Evolutionary conservation across 2,329 filamentous ascomycete species (phyloP), one percentile per base, ranked within the genome.

Genomic region (Pyrenochaeta sp.): DNA sequence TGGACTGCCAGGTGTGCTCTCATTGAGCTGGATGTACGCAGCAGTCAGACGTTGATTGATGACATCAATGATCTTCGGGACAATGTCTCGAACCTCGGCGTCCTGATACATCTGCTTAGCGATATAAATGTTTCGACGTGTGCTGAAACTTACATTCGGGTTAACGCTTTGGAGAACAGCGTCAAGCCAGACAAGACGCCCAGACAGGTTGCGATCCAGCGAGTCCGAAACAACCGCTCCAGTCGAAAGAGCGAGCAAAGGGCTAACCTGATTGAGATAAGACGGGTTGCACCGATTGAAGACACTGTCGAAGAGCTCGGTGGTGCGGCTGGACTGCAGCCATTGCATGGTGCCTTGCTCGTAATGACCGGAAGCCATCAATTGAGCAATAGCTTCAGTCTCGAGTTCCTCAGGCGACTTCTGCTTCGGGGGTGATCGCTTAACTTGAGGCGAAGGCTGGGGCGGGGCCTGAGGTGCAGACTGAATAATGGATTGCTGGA

Each of bases 191-290:
- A 76, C 67, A 10, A 87, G 74, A 44, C 84, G 81, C 62, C 81
- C 74, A 22, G 69, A 60, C 18, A 81, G 63, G 48, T 82, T 79
- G 7, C 77, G 79, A 20, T 79, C 72, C 43, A 86, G 70, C 30
- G 76, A 76, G 3, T 79, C 76, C 2, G 81, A 84, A 18, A 86
- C 79, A n/a, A 83, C 82, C 15, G 82, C 82, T 38, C 80, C 81
- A 18, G 85, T 81, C 2, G 82, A 85, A 28, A 87, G 75, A 17
- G 77, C 74, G 23, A 86, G 77, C 27, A 87, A 76, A 2, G 81
- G 78, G 20, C 81, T 77, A 13, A 86, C 75, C 26, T 74, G 72
- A 13, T 71, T 71, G 17, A 86, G 71, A 63, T 83, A 86, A 7
- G 71, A 67, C 1, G 83, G 82, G 47, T 81, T 79, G 55, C 80